A percentile compares a stretch with the other conserved stretches of the same genome.
These are phyloP conservation scores for Lichtheimia corymbifera DNA, from an alignment of 371 early-diverging fungal species.

Conservation along the genomic window DNA sequence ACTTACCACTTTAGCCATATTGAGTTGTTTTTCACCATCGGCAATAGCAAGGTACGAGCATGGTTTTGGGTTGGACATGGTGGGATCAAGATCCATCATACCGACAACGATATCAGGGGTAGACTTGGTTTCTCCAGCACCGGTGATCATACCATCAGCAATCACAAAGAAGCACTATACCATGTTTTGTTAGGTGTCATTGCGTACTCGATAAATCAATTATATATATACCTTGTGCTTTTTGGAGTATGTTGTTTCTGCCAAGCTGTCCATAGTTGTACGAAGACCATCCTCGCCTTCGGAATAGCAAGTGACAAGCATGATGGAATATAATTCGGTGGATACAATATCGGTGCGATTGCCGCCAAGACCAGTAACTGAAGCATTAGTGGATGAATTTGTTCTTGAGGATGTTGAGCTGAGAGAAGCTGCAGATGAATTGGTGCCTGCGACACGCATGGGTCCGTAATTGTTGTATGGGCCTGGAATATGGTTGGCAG, in stretches of 20 bases:
- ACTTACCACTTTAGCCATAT: constrained; percentile 85
- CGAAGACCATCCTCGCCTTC: constrained; percentile 79
- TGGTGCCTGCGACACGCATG: constrained; percentile 16
- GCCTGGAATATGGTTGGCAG: constrained; percentile 47
- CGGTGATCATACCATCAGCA: constrained; percentile 53
- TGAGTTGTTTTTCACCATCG: constrained; percentile 88
- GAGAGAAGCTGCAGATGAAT: constrained; percentile 23
- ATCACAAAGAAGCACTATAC: constrained; percentile 44
- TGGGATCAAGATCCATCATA: constrained; percentile 70
- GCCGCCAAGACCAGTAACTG: constrained; percentile 17
- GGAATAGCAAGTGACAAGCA: constrained; percentile 78
- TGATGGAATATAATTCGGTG: constrained; percentile 51
- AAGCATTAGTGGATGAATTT: constrained; percentile 24
- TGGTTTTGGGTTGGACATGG: constrained; percentile 56
- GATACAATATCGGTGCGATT: constrained; percentile 37
- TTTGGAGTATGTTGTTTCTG: constrained; percentile 63
- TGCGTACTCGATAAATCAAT: constrained; percentile 82
- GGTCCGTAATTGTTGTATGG: constrained; percentile 48
- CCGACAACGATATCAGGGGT: constrained; percentile 77
- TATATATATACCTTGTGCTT: constrained; percentile 52
- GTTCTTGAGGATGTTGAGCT: constrained; percentile 26
- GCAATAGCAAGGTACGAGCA: constrained; percentile 91
- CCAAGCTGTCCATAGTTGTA: constrained; percentile 83
- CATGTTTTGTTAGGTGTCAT: constrained; percentile 87
- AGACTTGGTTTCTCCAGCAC: constrained; percentile 48